Evolutionary conservation across 345 rosid genomes (phyloP).

Genomic region (Angophora floribunda): DNA sequence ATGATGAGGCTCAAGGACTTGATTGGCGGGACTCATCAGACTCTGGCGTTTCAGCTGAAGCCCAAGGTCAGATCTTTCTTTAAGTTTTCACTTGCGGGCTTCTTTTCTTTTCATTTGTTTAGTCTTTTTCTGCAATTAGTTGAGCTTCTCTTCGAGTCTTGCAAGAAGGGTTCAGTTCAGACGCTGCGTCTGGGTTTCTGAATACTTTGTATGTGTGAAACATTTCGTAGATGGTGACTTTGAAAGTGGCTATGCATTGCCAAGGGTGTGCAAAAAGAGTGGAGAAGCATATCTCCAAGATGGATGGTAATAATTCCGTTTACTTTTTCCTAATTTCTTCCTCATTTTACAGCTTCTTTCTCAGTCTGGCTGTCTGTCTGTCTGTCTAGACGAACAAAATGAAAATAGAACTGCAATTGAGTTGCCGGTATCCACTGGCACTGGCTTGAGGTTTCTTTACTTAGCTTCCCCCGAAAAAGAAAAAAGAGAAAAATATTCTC

Average conservation of each 20-base stretch:
- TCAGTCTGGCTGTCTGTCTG: background rate
- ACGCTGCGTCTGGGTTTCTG: background rate
- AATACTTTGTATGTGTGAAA: background rate
- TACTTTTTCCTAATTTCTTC: background rate
- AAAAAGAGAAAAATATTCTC: background rate
- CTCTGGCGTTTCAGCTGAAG: conserved; percentile 77
- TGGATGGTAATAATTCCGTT: conserved; percentile 39
- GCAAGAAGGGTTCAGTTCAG: background rate
- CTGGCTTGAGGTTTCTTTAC: background rate
- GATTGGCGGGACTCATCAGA: conserved; percentile 41
- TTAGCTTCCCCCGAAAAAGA: background rate
- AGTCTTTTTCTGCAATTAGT: background rate
- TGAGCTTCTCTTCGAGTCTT: background rate
- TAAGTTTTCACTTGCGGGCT: background rate
- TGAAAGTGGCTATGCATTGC: conserved; percentile 89
- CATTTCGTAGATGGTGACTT: conserved; percentile 55
- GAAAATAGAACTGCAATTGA: background rate
- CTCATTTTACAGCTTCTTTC: background rate
- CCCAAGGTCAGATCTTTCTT: conserved; percentile 46
- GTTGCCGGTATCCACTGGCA: background rate
- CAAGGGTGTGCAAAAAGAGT: conserved; percentile 87
- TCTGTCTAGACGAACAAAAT: background rate
- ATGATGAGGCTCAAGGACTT: conserved; percentile 51
- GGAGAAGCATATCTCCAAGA: conserved; percentile 77
- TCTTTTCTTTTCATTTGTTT: background rate